Base-by-base conservation (phyloP, 495 filamentous ascomycete genomes). In the Aspergillus homomorphus region DNA sequence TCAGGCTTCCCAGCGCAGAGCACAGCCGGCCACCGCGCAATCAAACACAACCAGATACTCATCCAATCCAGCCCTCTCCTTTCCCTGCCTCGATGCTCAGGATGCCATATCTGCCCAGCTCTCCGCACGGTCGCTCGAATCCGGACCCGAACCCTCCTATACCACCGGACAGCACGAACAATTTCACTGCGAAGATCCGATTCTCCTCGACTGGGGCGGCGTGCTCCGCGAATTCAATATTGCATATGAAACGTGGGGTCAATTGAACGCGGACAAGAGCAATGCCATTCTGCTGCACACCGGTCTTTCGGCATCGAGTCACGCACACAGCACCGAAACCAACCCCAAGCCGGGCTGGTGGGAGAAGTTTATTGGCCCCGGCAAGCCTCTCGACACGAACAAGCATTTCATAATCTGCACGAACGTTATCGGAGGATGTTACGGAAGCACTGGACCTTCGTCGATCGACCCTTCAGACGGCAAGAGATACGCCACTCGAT, bases 331-430 rank as follows among this genome's bases (percentile, higher is more conserved):
- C 45, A 98, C 93, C 21, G 77, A 79, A 38, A 78, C 74, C 15
- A 99, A 98, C 69, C 83, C 89, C 0, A 89, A 96, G 70, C 86
- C 89, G 0, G 94, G 94, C 0, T 99, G 94, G 94, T 99, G 94
- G 94, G 95, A 99, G 77, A 96, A 89, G 70, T 99, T 99, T 71
- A 97, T 99, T 62, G 94, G 94, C 0, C 89, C 95, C 0, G 92
- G 90, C 0, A 80, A 81, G 28, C 86, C 91, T 20, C 71, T 99
- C 7, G 90, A 99, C 71, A 99, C 95, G 2, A 71, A 93, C 65
- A 93, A 90, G 66, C 96, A 95, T 74, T 89, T 88, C 68, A 74
- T 99, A 50, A 91, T 99, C 60, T 99, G 94, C 73, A 98, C 95
- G 9, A 99, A 99, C 70, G 91, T 97, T 16, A 80, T 99, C 33